These are phyloP conservation scores for Phialocephala subalpina DNA, from an alignment of 2,329 filamentous ascomycete genomes.

Conservation along the genomic window DNA sequence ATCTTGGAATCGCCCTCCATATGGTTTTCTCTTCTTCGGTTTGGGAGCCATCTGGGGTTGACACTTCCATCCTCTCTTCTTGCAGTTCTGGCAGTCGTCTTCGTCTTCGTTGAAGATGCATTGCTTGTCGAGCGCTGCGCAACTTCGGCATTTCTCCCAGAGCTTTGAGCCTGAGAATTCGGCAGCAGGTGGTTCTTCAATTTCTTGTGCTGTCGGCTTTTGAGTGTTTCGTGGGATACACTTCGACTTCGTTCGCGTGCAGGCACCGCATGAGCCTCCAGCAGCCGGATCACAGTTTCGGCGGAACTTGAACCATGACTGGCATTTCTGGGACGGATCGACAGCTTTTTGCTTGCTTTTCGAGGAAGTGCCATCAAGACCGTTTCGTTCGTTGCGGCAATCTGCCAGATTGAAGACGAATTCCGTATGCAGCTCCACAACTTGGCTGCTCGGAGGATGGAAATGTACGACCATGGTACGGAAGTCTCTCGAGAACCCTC, in stretches of 20 bases:
- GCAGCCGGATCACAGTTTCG: background rate
- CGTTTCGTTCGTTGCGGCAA: conserved; percentile 9
- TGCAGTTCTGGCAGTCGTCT: conserved; percentile 1
- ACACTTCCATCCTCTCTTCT: background rate
- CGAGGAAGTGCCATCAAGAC: background rate
- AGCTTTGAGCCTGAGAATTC: background rate
- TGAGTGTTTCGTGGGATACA: background rate
- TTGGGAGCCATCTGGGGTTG: background rate
- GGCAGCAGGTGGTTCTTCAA: background rate
- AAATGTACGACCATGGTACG: background rate
- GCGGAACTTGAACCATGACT: background rate
- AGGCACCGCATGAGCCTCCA: background rate
- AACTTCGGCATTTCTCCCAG: conserved; percentile 8
- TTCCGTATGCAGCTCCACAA: background rate
- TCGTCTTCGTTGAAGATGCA: background rate
- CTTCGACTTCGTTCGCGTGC: background rate
- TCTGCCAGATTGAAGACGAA: background rate
- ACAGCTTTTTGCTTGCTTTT: conserved; percentile 1
- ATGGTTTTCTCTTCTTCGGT: background rate
- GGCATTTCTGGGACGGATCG: background rate
- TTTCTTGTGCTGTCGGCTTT: background rate
- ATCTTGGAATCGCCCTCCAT: background rate
- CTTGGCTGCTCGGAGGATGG: background rate
- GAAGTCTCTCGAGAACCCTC: background rate
- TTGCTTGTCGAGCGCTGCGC: background rate